These are phyloP conservation scores for Cryptosporidium xiaoi DNA, from an alignment of 169 alveolate genomes.

Conservation along the genomic window DNA sequence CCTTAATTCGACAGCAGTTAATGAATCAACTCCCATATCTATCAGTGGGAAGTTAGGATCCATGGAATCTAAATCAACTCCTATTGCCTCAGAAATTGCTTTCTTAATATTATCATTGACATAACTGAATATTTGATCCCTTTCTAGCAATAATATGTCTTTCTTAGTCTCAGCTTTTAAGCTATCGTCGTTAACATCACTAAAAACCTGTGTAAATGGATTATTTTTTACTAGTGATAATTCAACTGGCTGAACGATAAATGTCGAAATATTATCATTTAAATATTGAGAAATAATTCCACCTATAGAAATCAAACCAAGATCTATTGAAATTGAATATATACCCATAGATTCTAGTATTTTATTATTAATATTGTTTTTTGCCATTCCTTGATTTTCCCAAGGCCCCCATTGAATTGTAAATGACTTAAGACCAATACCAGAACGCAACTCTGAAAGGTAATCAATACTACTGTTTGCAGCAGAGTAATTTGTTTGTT, in stretches of 20 bases:
- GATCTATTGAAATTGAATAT: constrained; percentile 11
- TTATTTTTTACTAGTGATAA: constrained; percentile 16
- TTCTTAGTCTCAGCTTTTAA: not conserved
- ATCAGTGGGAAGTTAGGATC: constrained; percentile 76
- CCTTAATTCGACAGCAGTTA: constrained; percentile 86
- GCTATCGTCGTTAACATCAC: constrained; percentile 26
- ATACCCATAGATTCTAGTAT: constrained; percentile 37
- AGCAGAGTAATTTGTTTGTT: constrained; percentile 83
- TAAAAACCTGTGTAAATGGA: constrained; percentile 4
- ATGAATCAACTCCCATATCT: constrained; percentile 85
- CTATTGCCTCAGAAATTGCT: constrained; percentile 43
- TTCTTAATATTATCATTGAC: constrained; percentile 16
- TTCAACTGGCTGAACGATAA: constrained; percentile 59
- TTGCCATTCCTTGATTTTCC: constrained; percentile 81
- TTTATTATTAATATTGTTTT: constrained; percentile 1
- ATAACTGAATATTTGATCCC: constrained; percentile 17
- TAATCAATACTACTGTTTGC: constrained; percentile 82
- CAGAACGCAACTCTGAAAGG: constrained; percentile 77
- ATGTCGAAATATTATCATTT: not conserved
- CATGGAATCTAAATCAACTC: constrained; percentile 6
- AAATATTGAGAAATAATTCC: constrained; percentile 25
- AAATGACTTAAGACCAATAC: constrained; percentile 76
- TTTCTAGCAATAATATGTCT: not conserved
- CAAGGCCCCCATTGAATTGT: constrained; percentile 86
- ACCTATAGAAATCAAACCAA: constrained; percentile 57